Evolutionary conservation across 345 rosid genomes (phyloP), one percentile per base, ranked within the genome.

Genomic region (Melaleuca alternifolia): DNA sequence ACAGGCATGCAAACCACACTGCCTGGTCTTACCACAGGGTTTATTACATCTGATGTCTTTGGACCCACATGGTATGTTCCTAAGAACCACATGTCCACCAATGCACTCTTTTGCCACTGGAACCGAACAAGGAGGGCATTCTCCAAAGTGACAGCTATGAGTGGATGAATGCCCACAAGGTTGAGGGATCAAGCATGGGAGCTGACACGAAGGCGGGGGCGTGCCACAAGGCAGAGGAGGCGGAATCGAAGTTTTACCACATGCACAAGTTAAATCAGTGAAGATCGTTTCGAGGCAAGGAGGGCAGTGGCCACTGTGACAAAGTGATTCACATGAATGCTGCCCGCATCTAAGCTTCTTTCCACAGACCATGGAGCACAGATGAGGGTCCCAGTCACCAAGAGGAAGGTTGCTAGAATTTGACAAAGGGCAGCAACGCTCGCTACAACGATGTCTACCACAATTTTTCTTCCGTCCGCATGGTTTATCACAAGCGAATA

Each of bases 141-240:
- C 99, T 52, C 99, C 99, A 89, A 95, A 95, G 92, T 97, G 99
- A 90, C 98, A 97, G 90, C 95, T 93, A 87, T 97, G 99, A n/a
- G 96, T 90, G 65, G 99, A 92, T 79, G 94, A 83, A 91, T 96
- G 99, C 82, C 99, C 99, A 87, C 99, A 95, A 83, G 96, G 92
- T 89, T 92, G 98, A 37, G 96, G 93, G 90, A 93, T 89, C 5
- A 93, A 91, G 86, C 99, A 97, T 26, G 94, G 93, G 56, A 95
- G 95, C 89, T 96, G 98, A 87, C 99, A 97, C 51, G 95, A 92
- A 88, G 99, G 99, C 1, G 90, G 91, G 87, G 98, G 94, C 10
- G 99, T 96, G 76, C 99, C 99, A 84, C 99, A 96, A 20, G 99
- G 98, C 90, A 93, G 87, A 83, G 99, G 99, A 84, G 99, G 99